A percentile compares a stretch with the other conserved stretches of the same genome.
These are phyloP conservation scores for Coemansia sp. DNA, from an alignment of 192 early-diverging fungal species.

Conservation along the genomic window DNA sequence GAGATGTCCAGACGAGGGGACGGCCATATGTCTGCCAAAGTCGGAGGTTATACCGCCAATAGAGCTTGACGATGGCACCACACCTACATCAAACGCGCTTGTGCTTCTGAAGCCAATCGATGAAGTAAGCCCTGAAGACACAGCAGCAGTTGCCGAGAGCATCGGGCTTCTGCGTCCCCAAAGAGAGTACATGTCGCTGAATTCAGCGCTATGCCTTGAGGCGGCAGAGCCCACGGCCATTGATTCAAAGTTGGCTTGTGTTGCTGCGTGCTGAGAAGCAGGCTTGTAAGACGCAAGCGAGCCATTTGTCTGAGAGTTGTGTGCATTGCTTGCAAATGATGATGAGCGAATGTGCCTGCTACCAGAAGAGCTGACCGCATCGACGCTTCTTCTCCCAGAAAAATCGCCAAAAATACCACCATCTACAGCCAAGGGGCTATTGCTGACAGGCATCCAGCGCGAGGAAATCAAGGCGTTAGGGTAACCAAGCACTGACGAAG, in stretches of 20 bases:
- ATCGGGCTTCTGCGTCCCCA: conserved; percentile 17
- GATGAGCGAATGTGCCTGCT: conserved; percentile 16
- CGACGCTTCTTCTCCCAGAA: background rate
- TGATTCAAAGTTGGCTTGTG: background rate
- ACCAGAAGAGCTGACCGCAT: background rate
- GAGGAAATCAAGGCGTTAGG: background rate
- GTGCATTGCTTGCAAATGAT: conserved; percentile 9
- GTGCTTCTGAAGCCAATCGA: background rate
- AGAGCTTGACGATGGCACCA: background rate
- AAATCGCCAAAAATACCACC: background rate
- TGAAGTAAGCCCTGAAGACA: background rate
- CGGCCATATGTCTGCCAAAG: conserved; percentile 7
- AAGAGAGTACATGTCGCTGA: conserved; percentile 22
- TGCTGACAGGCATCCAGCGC: background rate
- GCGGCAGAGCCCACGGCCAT: background rate
- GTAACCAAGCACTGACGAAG: background rate
- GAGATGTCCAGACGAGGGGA: background rate
- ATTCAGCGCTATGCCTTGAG: conserved; percentile 29
- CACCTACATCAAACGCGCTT: background rate
- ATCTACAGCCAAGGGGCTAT: background rate
- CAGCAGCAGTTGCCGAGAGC: conserved; percentile 3
- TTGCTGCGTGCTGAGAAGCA: background rate
- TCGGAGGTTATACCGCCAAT: background rate
- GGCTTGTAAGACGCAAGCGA: conserved; percentile 3
- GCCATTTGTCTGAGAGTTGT: background rate